Percentiles rank a stretch among this genome's conserved stretches.
Evolutionary conservation across 352 stramenopile genomes (phyloP).

Genomic region (Phytophthora idaei): DNA sequence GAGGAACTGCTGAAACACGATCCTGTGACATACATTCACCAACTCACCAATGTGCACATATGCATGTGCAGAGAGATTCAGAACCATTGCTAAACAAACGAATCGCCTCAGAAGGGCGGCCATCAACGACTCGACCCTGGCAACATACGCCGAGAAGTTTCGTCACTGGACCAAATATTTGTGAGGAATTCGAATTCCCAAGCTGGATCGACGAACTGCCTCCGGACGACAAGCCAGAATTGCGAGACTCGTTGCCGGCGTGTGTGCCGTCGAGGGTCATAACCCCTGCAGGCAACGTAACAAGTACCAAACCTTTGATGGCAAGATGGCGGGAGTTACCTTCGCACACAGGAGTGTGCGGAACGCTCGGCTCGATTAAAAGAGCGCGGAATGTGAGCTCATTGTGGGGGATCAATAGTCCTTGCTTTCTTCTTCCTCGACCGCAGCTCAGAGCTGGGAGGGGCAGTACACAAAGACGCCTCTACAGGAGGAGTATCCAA

Average conservation of each 20-base stretch:
- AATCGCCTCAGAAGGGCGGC: not conserved
- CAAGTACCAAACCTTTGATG: not conserved
- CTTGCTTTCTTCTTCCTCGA: not conserved
- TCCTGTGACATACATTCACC: not conserved
- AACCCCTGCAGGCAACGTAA: not conserved
- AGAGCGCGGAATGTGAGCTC: not conserved
- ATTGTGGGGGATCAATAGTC: not conserved
- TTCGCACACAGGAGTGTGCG: not conserved
- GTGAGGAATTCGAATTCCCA: not conserved
- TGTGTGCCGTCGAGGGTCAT: no score
- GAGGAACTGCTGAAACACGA: not conserved
- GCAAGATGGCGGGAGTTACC: not conserved
- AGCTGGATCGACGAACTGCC: not conserved
- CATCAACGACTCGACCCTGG: not conserved
- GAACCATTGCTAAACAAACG: not conserved
- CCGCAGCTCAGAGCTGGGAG: not conserved
- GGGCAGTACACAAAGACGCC: not conserved
- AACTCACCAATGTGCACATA: not conserved
- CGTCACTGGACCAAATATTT: not conserved
- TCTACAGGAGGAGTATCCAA: not conserved
- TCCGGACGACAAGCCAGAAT: not conserved
- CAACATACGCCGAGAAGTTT: not conserved
- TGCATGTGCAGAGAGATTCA: not conserved
- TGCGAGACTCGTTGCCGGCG: not conserved
- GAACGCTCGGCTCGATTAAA: not conserved